Base-by-base conservation (phyloP, 805 yeast genomes). In the Candida wancherniae region DNA sequence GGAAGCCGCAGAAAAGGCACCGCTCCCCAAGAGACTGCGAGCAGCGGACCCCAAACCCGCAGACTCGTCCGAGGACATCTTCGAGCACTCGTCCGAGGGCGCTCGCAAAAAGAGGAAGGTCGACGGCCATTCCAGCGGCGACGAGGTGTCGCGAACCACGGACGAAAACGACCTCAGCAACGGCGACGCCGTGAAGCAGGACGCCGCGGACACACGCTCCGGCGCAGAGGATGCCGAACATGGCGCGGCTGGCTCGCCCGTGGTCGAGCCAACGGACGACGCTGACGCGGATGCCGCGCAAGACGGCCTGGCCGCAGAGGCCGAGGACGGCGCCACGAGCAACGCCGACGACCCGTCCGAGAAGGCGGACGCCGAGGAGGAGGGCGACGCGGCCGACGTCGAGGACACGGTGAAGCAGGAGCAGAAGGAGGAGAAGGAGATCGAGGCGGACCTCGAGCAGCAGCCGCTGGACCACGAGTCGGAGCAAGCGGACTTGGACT, bases 391-490 rank as follows among this genome's bases (percentile, higher is more conserved):
- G 14, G 31, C 32, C 24, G 33, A 35, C 19, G 34, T 19, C 15
- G 37, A 33, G 22, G 43, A 36, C 19, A 36, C 19, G 9, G 26
- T 28, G 14, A 53, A 47, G 9, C 53, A 44, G 8, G 57, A 48
- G 14, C 44, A 42, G 32, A 13, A 19, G 36, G 19, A 16, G 10
- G 15, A 2, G 23, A 24, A 15, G 17, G 15, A 9, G 18, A 24
- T 24, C 12, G 23, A 14, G 33, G 32, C 9, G 16, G 26, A 13
- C 33, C 41, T 18, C 45, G 42, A 13, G 48, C 40, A 5, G 41
- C 36, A 6, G 49, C 46, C 12, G 13, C 10, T 10, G 8, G 49
- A 41, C n/a, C 45, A 37, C 5, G 54, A 40, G 28, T 36, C 36
- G 15, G 39, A 27, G 1, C 45, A 42, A 7, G 43, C 34, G 6